Conservation (phyloP, 1,284 basidiomycete genomes). For the Naganishia cerealis region DNA sequence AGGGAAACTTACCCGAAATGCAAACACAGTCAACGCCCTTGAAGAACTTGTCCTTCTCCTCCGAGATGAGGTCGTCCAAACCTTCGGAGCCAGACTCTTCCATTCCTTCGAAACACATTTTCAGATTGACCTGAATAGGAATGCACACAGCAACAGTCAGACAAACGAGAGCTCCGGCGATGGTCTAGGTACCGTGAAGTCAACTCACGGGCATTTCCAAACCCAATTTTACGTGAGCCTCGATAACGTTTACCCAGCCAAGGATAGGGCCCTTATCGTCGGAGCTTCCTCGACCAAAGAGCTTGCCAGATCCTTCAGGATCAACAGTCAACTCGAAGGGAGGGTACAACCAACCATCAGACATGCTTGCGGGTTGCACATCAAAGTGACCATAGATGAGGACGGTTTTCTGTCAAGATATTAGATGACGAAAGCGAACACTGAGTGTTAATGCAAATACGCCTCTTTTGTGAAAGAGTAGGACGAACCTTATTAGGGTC, state of each 20-base stretch:
- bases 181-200: too few species aligned
- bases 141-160: background rate
- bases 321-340: constrained; percentile 80
- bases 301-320: constrained; percentile 52
- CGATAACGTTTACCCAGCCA: constrained; percentile 92
- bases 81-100: constrained; percentile 94
- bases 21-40: constrained; percentile 90
- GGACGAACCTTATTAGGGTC: constrained; percentile 66
- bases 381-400: constrained; percentile 85
- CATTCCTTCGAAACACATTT: constrained; percentile 97
- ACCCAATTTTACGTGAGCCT: constrained; percentile 74
- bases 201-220: constrained; percentile 70
- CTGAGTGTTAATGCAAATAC: background rate
- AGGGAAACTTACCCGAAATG: constrained; percentile 67
- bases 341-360: constrained; percentile 88
- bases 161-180: background rate
- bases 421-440: background rate
- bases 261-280: constrained; percentile 92
- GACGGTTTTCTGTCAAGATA: constrained; percentile 67
- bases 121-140: constrained; percentile 67
- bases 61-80: constrained; percentile 82
- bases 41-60: constrained; percentile 82
- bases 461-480: too few species aligned
- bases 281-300: constrained; percentile 85
- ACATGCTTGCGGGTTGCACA: constrained; percentile 60